Evolutionary conservation across 2,329 filamentous ascomycete genomes (phyloP).

Genomic region (Juglanconis juglandina): DNA sequence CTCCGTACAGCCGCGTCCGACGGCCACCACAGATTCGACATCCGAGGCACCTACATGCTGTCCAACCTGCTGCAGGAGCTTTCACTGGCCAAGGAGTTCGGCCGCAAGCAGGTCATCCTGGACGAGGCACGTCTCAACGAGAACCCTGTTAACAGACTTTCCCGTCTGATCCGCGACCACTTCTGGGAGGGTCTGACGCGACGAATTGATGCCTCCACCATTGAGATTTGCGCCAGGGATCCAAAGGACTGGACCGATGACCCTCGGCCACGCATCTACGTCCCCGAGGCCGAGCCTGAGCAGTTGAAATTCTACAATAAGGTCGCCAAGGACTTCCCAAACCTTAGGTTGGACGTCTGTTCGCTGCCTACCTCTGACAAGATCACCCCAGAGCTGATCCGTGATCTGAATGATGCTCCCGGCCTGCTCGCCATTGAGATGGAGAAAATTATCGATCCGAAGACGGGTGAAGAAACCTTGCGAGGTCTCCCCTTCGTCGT

Average conservation of each 20-base stretch:
- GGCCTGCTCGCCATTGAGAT: conserved; percentile 88
- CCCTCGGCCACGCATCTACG: conserved; percentile 85
- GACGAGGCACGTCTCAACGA: conserved; percentile 90
- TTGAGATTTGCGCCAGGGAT: conserved; percentile 81
- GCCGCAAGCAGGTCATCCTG: conserved; percentile 82
- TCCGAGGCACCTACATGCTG: conserved; percentile 95
- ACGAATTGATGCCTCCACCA: conserved; percentile 81
- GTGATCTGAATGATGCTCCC: conserved; percentile 80
- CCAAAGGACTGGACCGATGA: conserved; percentile 90
- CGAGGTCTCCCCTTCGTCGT: conserved; percentile 92
- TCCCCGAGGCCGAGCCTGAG: conserved; percentile 78
- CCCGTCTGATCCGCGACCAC: conserved; percentile 79
- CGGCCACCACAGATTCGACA: conserved; percentile 81
- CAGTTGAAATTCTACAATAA: conserved; percentile 86
- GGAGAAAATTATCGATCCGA: conserved; percentile 67
- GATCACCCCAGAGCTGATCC: conserved; percentile 77
- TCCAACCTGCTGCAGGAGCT: conserved; percentile 95
- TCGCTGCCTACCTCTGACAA: conserved; percentile 61
- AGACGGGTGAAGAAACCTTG: conserved; percentile 67
- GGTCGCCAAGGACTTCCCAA: conserved; percentile 73
- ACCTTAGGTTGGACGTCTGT: conserved; percentile 83
- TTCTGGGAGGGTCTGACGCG: conserved; percentile 93
- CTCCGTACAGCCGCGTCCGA: conserved; percentile 82
- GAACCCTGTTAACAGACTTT: conserved; percentile 86
- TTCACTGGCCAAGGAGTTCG: conserved; percentile 85